Evolutionary conservation across 208 protist species (phyloP), one percentile per base, ranked within the genome.

Genomic region (Plasmodiophora brassicae): DNA sequence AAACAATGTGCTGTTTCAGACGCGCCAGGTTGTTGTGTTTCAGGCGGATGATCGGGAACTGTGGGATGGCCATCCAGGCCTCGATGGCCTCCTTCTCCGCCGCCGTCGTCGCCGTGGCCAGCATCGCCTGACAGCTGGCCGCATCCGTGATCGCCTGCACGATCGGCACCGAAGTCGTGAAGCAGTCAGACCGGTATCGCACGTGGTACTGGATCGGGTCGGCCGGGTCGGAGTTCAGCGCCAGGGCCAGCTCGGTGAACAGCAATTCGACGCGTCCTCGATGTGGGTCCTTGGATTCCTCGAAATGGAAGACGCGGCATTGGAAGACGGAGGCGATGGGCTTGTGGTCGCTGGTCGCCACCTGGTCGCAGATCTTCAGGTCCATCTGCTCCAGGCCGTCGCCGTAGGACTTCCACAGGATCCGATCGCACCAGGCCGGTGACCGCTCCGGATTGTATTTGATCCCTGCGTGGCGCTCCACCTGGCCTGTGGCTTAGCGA

Each of bases 381-480:
- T 32, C n/a, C 5, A 38, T 78, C 20, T 78, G 65, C 14, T 38
- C 14, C 10, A 78, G 32, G n/a, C 20, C 14, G 41, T 78, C 65
- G 41, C 5, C 65, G n/a, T 44, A 78, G 20, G 65, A 78, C 41
- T 78, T 78, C 65, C 65, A 78, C 41, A 78, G n/a, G n/a, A 78
- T 32, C 32, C 65, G 65, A 32, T 78, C 65, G 41, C 65, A 78
- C 65, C 65, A 78, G 14, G 65, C 65, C 20, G 65, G 65, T 44
- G 65, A 78, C 65, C 65, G 32, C 5, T n/a, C 65, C 20, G 65
- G n/a, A 78, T 78, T 78, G n/a, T 78, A 78, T 78, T 32, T 78
- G n/a, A 78, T 44, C 14, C 65, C 65, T 14, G 65, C 5, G 41
- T 5, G 5, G 5, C 65, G 65, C 65, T 78, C 65, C 10, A 78